Conservation (phyloP, 2,329 filamentous ascomycete genomes). For the Stagonosporopsis vannaccii region DNA sequence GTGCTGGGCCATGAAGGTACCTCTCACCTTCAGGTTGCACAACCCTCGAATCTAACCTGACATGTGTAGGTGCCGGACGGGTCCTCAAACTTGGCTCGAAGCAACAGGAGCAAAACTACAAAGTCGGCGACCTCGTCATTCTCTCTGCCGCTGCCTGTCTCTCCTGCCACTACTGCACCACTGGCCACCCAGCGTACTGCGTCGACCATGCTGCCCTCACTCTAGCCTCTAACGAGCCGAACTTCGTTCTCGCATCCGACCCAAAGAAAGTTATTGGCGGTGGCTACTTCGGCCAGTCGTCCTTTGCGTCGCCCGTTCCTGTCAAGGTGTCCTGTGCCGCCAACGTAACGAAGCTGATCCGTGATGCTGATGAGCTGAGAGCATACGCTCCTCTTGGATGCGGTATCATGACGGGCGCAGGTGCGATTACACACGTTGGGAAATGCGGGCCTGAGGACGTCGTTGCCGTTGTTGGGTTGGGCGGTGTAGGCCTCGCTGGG, state of each 20-base stretch:
- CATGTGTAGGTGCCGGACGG: constrained; percentile 53
- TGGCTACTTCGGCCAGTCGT: constrained; percentile 59
- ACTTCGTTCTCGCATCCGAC: constrained; percentile 47
- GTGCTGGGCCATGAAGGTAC: constrained; percentile 62
- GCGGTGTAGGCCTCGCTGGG: constrained; percentile 54
- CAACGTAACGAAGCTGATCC: constrained; percentile 52
- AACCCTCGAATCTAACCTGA: not conserved
- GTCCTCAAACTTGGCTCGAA: constrained; percentile 54
- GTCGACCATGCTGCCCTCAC: constrained; percentile 44
- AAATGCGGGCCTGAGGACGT: constrained; percentile 47
- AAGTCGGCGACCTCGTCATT: constrained; percentile 56
- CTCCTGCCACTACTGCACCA: constrained; percentile 57
- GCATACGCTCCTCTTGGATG: constrained; percentile 56
- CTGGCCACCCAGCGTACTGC: constrained; percentile 58
- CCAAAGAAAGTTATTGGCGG: constrained; percentile 42
- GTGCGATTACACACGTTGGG: constrained; percentile 51
- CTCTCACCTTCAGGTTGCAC: not conserved
- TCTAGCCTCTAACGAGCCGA: constrained; percentile 49
- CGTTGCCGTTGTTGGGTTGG: constrained; percentile 54
- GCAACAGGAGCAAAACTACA: constrained; percentile 49
- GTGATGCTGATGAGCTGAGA: constrained; percentile 50
- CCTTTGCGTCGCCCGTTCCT: constrained; percentile 52
- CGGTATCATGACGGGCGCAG: constrained; percentile 56
- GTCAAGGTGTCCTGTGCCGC: constrained; percentile 53
- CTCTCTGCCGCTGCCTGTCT: constrained; percentile 58